A percentile compares a stretch with the other conserved stretches of the same genome.
Conservation (phyloP, 2,329 filamentous ascomycete species). For the Phaeophleospora eucalypticola region DNA sequence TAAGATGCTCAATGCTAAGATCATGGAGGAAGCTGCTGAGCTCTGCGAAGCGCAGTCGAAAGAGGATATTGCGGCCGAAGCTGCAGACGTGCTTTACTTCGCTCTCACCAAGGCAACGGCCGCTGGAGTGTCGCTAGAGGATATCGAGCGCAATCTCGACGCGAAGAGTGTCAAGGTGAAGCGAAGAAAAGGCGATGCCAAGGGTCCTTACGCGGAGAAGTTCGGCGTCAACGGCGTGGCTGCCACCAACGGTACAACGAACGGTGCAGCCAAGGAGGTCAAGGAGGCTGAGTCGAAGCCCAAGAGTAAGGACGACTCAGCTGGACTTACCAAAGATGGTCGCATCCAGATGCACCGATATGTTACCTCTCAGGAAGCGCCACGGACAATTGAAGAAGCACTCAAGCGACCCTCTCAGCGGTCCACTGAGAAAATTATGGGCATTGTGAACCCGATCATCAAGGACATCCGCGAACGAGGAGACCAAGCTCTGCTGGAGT, state of each 20-base stretch:
- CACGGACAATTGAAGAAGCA: conserved; percentile 64
- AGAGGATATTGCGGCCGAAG: conserved; percentile 5
- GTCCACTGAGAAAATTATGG: conserved; percentile 89
- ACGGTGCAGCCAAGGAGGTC: conserved; percentile 39
- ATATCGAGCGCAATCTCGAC: conserved; percentile 89
- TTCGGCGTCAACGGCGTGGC: conserved; percentile 56
- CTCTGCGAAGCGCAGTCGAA: conserved; percentile 72
- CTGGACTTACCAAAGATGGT: conserved; percentile 44
- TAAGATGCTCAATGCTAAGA: conserved; percentile 87
- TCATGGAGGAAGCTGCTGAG: conserved; percentile 97
- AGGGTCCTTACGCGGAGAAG: conserved; percentile 86
- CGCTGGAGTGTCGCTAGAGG: conserved; percentile 77
- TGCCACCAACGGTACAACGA: conserved; percentile 20
- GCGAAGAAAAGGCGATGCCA: conserved; percentile 87
- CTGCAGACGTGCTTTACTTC: conserved; percentile 66
- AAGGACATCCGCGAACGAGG: conserved; percentile 78
- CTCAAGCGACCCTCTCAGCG: conserved; percentile 88
- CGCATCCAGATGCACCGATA: conserved; percentile 81
- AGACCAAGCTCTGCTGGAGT: conserved; percentile 82
- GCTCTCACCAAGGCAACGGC: conserved; percentile 83
- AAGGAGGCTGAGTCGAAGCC: conserved; percentile 52
- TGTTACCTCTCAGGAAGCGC: conserved; percentile 61
- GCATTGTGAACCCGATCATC: conserved; percentile 87
- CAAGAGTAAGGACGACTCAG: conserved; percentile 50
- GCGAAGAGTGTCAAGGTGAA: conserved; percentile 95